phyloP scores from a whole-genome alignment of 1,139 yeast genomes.

The Candida smagusa region DNA sequence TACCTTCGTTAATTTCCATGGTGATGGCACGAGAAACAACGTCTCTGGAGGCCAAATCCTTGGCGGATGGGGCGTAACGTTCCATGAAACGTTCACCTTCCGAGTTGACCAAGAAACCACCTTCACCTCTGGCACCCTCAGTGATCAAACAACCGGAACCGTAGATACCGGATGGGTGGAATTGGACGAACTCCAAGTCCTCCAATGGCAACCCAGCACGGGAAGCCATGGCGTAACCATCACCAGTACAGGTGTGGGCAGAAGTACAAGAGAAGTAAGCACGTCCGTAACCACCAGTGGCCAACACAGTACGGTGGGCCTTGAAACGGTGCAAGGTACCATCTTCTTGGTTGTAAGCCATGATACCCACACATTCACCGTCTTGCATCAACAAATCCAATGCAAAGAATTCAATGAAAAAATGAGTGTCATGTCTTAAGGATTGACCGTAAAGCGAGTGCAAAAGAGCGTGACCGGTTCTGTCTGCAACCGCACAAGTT shows the following conservation, averaged over 20 bases:
- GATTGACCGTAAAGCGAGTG: constrained; percentile 97
- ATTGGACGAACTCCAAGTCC: constrained; percentile 96
- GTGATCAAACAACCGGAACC: constrained; percentile 98
- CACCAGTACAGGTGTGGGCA: constrained; percentile 99
- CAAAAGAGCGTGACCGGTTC: constrained; percentile 97
- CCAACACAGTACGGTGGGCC: constrained; percentile 93
- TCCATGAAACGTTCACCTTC: constrained; percentile 99
- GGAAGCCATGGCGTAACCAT: constrained; percentile 96
- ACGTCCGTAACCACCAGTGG: constrained; percentile 99
- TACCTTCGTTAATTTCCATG: constrained; percentile 96
- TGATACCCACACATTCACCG: constrained; percentile 94
- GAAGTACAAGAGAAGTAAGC: constrained; percentile 98
- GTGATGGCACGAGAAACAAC: constrained; percentile 98
- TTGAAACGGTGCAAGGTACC: constrained; percentile 98
- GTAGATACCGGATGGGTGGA: constrained; percentile 99
- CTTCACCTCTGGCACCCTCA: constrained; percentile 99
- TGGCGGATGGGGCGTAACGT: constrained; percentile 98
- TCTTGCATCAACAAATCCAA: constrained; percentile 92
- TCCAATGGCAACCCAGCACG: constrained; percentile 98
- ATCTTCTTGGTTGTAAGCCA: constrained; percentile 98
- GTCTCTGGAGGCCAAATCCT: constrained; percentile 97
- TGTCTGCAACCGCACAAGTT: constrained; percentile 98
- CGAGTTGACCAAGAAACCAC: constrained; percentile 92
- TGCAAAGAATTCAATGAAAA: constrained; percentile 96
- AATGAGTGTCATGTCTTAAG: constrained; percentile 93